Percentiles rank a stretch among this genome's conserved stretches.
phyloP scores from a whole-genome alignment of 202 grass and related monocot species.

The Hordeum pubiflorum region DNA sequence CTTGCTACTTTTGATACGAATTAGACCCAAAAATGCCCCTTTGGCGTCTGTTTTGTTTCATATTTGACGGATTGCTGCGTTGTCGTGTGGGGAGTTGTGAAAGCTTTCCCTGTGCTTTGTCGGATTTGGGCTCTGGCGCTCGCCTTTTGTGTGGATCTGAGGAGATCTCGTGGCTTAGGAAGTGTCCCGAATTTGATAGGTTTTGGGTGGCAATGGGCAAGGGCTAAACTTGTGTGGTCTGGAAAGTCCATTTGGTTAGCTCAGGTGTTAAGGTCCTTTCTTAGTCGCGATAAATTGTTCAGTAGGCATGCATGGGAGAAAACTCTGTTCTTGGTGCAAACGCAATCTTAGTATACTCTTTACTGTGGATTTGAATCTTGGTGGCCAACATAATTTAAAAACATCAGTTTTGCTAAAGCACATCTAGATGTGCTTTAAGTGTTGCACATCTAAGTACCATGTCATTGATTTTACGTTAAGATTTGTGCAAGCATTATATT shows the following conservation, averaged over 20 bases:
- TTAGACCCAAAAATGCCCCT: not conserved
- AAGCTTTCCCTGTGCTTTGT: not conserved
- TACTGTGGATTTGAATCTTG: not conserved
- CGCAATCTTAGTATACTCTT: not conserved
- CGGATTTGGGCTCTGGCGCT: not conserved
- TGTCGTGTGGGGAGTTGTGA: not conserved
- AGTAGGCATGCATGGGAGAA: not conserved
- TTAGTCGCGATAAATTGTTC: not conserved
- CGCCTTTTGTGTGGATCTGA: slow-evolving; percentile 30
- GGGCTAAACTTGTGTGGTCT: not conserved
- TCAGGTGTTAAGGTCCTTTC: not conserved
- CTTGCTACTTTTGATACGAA: slow-evolving; percentile 6
- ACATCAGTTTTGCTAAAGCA: too few relatives aligned
- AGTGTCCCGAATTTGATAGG: too few relatives aligned
- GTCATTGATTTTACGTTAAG: too few relatives aligned
- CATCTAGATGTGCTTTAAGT: too few relatives aligned
- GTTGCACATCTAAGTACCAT: too few relatives aligned
- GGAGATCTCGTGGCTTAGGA: slow-evolving; percentile 19
- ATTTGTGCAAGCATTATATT: too few relatives aligned
- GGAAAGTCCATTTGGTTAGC: not conserved
- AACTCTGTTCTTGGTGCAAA: not conserved
- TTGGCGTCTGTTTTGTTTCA: not conserved
- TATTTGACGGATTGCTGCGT: not conserved
- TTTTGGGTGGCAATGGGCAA: too few relatives aligned
- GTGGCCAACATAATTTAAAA: not conserved